Evolutionary conservation across 805 yeast species (phyloP).

Genomic region (Candida yuanshanica): DNA sequence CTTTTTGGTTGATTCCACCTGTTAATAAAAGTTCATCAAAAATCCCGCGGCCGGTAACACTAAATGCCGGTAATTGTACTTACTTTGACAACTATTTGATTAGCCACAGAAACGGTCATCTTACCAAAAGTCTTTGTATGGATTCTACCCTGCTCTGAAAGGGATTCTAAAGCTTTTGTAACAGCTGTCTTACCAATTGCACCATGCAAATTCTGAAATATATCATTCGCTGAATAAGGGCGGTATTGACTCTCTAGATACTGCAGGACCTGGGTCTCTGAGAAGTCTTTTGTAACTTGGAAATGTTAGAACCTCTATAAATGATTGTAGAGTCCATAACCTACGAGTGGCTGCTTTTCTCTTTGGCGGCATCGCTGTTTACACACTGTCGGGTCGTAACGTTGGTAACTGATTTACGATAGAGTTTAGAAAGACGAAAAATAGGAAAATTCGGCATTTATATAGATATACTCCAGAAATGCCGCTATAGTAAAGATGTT

Average conservation of each 20-base stretch:
- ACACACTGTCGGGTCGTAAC: too few species aligned
- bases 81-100: conserved; percentile 24
- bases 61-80: background rate
- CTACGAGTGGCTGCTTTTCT: background rate
- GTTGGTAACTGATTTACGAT: too few species aligned
- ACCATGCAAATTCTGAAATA: conserved; percentile 39
- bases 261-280: conserved; percentile 29
- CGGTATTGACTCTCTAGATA: conserved; percentile 40
- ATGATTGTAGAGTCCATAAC: background rate
- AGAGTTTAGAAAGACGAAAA: too few species aligned
- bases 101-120: conserved; percentile 35
- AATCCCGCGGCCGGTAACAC: background rate
- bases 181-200: conserved; percentile 30
- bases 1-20: background rate
- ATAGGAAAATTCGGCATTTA: background rate
- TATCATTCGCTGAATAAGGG: conserved; percentile 44
- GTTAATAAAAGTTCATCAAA: background rate
- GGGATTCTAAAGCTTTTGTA: conserved; percentile 30
- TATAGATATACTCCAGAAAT: background rate
- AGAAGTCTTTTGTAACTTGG: conserved; percentile 6
- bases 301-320: background rate
- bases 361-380: conserved; percentile 9
- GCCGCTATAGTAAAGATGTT: conserved; percentile 24
- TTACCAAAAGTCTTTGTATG: conserved; percentile 40
- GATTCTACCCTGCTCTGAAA: conserved; percentile 30